Percentiles rank a stretch among this genome's conserved stretches.
Conservation (phyloP, 2,329 filamentous ascomycete species). For the Teratosphaeriaceae sp. region DNA sequence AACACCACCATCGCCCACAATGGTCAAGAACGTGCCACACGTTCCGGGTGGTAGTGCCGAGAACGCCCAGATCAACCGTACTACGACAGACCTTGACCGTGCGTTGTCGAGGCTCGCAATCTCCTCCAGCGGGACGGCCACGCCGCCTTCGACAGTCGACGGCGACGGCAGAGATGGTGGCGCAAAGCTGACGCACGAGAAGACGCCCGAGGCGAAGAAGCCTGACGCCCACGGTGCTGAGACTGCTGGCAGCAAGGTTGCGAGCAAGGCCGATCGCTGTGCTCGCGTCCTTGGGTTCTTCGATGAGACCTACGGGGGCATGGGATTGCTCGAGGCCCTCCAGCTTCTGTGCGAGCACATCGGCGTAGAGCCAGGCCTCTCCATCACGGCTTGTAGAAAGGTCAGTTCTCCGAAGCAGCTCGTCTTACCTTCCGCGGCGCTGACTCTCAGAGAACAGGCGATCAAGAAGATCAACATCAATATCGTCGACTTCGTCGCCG, state of each 20-base stretch:
- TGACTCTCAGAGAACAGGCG: not conserved
- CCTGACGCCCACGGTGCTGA: too few relatives aligned
- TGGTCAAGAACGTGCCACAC: not conserved
- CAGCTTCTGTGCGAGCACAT: slow-evolving; percentile 3
- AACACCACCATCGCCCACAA: not conserved
- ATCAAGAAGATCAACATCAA: slow-evolving; percentile 7
- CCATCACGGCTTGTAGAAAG: slow-evolving; percentile 3
- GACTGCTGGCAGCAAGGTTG: too few relatives aligned
- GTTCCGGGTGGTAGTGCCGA: not conserved
- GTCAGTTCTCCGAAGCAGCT: not conserved
- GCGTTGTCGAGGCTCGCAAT: not conserved
- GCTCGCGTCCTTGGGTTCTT: slow-evolving; percentile 1
- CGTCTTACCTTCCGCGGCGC: not conserved
- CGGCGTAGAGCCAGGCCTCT: not conserved
- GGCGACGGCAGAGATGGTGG: too few relatives aligned
- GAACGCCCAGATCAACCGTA: not conserved
- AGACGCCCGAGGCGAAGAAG: too few relatives aligned
- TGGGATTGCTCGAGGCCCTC: not conserved
- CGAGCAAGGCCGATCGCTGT: not conserved
- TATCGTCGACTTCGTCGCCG: slow-evolving; percentile 9
- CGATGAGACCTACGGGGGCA: not conserved
- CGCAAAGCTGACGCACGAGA: too few relatives aligned
- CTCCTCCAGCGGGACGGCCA: not conserved
- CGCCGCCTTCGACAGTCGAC: too few relatives aligned
- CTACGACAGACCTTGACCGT: not conserved